Conservation (phyloP, 1,284 basidiomycete species). For the Rhodotorula glutinis region DNA sequence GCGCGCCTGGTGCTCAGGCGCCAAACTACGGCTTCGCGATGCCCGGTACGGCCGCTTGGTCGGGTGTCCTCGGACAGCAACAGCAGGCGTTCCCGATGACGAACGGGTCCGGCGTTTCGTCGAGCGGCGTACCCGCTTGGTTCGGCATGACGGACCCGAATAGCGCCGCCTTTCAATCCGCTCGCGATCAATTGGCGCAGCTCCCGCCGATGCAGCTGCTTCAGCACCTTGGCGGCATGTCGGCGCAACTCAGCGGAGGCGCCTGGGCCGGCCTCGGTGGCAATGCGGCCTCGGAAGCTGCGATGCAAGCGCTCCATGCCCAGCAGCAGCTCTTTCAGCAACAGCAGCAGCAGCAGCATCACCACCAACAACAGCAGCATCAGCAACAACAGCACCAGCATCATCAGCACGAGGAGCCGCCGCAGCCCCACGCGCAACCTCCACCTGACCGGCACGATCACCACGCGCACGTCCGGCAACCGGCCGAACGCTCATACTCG, state of each 20-base stretch:
- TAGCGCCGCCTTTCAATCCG: not conserved
- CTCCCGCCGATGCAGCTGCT: conserved; percentile 3
- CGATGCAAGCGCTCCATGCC: conserved; percentile 5
- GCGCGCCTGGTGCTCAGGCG: not conserved
- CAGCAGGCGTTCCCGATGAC: not conserved
- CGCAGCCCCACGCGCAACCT: not conserved
- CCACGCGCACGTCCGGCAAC: too few species aligned
- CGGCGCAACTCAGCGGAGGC: not conserved
- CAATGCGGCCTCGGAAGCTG: not conserved
- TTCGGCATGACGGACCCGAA: conserved; percentile 14
- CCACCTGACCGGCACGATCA: too few species aligned
- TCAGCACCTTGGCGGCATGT: not conserved
- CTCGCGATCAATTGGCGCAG: not conserved
- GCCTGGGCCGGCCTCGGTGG: not conserved
- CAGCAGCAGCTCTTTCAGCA: conserved; percentile 15
- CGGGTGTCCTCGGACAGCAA: not conserved
- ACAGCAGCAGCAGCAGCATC: conserved; percentile 4
- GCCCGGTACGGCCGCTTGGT: not conserved
- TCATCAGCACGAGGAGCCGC: not conserved
- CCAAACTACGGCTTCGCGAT: not conserved
- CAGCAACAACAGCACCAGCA: not conserved
- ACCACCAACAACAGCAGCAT: conserved; percentile 9
- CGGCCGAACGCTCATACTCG: not conserved
- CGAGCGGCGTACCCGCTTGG: conserved; percentile 22
- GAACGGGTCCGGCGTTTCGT: not conserved